phyloP scores from a whole-genome alignment of 2,329 filamentous ascomycete genomes.

The Sporothrix brasiliensis region DNA sequence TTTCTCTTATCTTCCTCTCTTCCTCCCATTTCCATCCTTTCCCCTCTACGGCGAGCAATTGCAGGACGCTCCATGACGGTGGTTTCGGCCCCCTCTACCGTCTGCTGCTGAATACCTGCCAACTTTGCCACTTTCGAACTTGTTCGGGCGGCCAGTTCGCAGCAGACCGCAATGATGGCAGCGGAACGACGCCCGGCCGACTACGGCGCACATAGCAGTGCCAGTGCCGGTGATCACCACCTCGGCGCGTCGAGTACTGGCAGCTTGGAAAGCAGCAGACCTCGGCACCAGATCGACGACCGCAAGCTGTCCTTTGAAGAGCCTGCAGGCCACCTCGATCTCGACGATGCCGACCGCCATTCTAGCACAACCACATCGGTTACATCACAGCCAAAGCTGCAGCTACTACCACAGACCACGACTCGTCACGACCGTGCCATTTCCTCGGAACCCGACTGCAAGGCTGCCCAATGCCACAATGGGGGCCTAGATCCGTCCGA shows the following conservation, averaged over 20 bases:
- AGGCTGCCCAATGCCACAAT: slow-evolving; percentile 15
- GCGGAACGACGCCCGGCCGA: slow-evolving; percentile 29
- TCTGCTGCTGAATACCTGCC: slow-evolving; percentile 24
- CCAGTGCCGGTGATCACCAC: slow-evolving; percentile 20
- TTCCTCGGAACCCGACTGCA: not conserved
- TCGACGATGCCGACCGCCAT: slow-evolving; percentile 1
- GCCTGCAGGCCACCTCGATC: slow-evolving; percentile 22
- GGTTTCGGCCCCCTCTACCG: not conserved
- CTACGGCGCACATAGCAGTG: slow-evolving; percentile 25
- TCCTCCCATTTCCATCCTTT: not conserved
- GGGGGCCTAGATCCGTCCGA: not conserved
- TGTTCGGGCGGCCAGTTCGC: slow-evolving; percentile 21
- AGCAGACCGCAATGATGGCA: slow-evolving; percentile 33
- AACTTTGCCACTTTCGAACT: slow-evolving; percentile 26
- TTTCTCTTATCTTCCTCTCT: slow-evolving; percentile 4
- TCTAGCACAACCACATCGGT: not conserved
- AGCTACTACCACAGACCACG: slow-evolving; percentile 3
- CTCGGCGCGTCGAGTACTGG: not conserved
- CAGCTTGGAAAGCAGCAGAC: not conserved
- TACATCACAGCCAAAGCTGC: slow-evolving; percentile 13
- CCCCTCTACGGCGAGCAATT: slow-evolving; percentile 4
- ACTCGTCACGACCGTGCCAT: not conserved
- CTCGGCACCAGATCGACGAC: not conserved
- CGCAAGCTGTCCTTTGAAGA: slow-evolving; percentile 9
- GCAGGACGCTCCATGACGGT: slow-evolving; percentile 11